phyloP scores from a whole-genome alignment of 2,329 filamentous ascomycete genomes.

The Neodidymelliopsis sp. region DNA sequence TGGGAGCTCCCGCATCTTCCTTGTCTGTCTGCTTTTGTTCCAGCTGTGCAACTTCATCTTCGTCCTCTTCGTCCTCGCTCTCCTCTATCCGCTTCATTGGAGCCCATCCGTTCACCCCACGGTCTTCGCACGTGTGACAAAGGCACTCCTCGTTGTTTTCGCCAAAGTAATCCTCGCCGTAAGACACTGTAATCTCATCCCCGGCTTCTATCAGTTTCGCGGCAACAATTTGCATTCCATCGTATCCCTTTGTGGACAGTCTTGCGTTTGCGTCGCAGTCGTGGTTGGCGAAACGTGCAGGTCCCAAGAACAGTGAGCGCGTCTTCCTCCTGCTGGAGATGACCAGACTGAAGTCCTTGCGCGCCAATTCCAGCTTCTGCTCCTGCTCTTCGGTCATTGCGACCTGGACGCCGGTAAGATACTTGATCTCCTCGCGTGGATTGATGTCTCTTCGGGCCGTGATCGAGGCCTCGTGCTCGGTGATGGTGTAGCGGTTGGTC shows the following conservation, averaged over 20 bases:
- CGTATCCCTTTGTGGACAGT: constrained; percentile 80
- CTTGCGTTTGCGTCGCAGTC: constrained; percentile 93
- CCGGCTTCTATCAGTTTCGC: constrained; percentile 81
- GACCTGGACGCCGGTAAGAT: constrained; percentile 89
- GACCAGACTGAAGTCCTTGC: constrained; percentile 97
- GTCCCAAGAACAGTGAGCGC: constrained; percentile 90
- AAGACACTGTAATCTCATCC: constrained; percentile 96
- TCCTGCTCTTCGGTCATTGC: constrained; percentile 93
- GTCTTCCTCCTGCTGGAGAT: constrained; percentile 91
- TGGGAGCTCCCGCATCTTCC: constrained; percentile 19
- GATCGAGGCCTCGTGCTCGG: constrained; percentile 85
- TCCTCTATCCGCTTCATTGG: constrained; percentile 50
- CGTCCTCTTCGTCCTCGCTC: constrained; percentile 43
- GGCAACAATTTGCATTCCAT: constrained; percentile 91
- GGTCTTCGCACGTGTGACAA: constrained; percentile 83
- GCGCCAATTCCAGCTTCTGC: constrained; percentile 75
- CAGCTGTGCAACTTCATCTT: constrained; percentile 24
- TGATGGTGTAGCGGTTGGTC: constrained; percentile 94
- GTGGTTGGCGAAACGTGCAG: constrained; percentile 95
- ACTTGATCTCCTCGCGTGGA: constrained; percentile 86
- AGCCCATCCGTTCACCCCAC: constrained; percentile 82
- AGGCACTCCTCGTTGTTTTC: constrained; percentile 94
- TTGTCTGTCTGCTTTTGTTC: constrained; percentile 11
- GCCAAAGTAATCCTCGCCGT: constrained; percentile 96
- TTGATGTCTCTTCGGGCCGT: constrained; percentile 81